Base-by-base conservation (phyloP, 2,329 filamentous ascomycete species). In the Cadophora sp. region DNA sequence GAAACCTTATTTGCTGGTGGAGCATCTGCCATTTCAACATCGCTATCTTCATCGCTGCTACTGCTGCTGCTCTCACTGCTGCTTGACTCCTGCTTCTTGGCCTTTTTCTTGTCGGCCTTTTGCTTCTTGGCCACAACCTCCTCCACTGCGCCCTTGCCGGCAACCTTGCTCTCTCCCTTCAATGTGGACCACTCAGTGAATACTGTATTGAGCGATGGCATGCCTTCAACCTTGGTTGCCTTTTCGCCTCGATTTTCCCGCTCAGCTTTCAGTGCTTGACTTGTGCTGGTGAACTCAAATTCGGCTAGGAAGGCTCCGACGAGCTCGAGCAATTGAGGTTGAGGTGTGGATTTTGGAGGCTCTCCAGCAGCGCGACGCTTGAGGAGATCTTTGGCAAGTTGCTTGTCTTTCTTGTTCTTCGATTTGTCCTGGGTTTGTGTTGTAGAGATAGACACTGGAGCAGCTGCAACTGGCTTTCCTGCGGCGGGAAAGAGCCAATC, bases 271-370 rank as follows among this genome's bases (percentile, higher is more conserved):
- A 93, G 90, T 5, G 87, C 85, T 67, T 83, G 81, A 74, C 85
- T 85, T 55, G 91, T 86, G 66, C 83, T 82, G 58, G 83, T 78
- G 73, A 92, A 91, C n/a, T 87, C 85, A 77, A 91, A 84, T 55
- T 89, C 84, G 50, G 84, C 83, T 59, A 94, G 83, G 78, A 93
- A 94, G 24, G 80, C 79, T 69, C 87, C 87, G 73, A 94, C 84
- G 18, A 92, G 81, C 68, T 88, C 85, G 75, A 94, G 81, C 43
- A 94, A 81, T 77, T 91, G 84, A 33, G 84, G 78, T 4, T 90
- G 84, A 30, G 87, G 83, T 56, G 81, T 77, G 33, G 78, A 47
- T 64, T 74, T 74, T 11, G 71, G 41, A 47, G 73, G 66, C 41
- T 71, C 70, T 9, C 68, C 72, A 61, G 66, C 70, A 61, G 67